Base-by-base conservation (phyloP, 495 filamentous ascomycete genomes). In the Lepidopterella palustris region DNA sequence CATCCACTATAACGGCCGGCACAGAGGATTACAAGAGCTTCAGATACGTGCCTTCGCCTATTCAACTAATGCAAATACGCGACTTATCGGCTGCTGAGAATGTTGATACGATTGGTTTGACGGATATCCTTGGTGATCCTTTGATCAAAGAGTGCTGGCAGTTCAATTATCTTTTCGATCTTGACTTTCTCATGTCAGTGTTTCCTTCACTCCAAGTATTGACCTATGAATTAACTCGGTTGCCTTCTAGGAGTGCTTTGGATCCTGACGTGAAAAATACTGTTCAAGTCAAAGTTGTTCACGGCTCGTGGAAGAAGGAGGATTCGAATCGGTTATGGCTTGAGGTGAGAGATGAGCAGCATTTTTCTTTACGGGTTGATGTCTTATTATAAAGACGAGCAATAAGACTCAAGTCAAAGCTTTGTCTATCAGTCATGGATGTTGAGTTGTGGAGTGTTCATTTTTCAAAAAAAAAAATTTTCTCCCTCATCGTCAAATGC, bases 61-160 rank as follows among this genome's bases (percentile, higher is more conserved):
- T 95, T 45, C 82, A 85, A 28, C 82, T 96, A 18, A 93, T 87
- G 0, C 77, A 76, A 10, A 87, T 96, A 55, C 74, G 73, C 29
- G 87, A 88, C 60, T 74, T 92, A 2, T 76, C 86, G 2, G 63
- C 71, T 0, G 68, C 74, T 0, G 72, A 76, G 5, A 96, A 96
- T 74, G 72, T 79, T 54, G 87, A 87, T 68, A 78, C 89, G 0
- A 71, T 93, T 42, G 77, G 76, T 5, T 74, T 96, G 23, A 76
- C 76, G 20, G 87, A 91, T 57, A 81, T 96, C 54, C 79, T 96
- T 2, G 84, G 87, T 0, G 86, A 95, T 69, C 88, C 89, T 0
- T 78, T 92, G 68, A 90, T 96, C 53, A 77, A 80, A 32, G 88
- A 93, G 71, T 89, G 87, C 64, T 96, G 91, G 91, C 80, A 89